These are phyloP conservation scores for Hyaloscypha hepaticicola DNA, from an alignment of 495 filamentous ascomycete species.

Conservation along the genomic window DNA sequence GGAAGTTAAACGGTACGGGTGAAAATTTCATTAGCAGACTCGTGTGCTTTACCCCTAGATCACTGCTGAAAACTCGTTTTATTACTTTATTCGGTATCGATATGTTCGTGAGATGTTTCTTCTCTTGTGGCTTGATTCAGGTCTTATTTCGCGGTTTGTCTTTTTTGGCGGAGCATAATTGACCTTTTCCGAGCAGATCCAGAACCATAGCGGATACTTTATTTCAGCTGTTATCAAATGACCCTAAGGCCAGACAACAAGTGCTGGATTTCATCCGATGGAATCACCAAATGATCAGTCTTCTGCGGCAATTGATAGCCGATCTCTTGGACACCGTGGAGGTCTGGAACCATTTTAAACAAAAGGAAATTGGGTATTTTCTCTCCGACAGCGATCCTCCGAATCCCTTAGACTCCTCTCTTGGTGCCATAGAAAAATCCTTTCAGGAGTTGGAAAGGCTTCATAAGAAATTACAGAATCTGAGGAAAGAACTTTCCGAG, in stretches of 20 bases:
- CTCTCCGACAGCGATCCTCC: background rate
- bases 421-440: conserved; percentile 3
- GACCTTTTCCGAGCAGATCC: conserved; percentile 1
- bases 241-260: conserved; percentile 2
- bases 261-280: background rate
- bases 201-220: background rate
- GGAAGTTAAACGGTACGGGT: conserved; percentile 2
- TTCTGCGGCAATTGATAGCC: background rate
- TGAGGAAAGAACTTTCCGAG: conserved; percentile 2
- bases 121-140: no score
- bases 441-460: background rate
- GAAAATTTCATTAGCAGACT: conserved; percentile 14
- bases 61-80: no score
- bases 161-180: background rate
- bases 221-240: background rate
- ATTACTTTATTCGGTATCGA: no score
- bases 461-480: background rate
- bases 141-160: background rate
- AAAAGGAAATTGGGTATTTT: conserved; percentile 1
- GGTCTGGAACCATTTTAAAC: background rate
- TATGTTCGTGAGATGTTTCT: no score
- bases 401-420: background rate
- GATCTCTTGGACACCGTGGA: background rate
- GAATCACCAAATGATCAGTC: background rate
- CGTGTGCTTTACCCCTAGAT: no score